A percentile compares a stretch with the other conserved stretches of the same genome.
Conservation (phyloP, 768 basidiomycete species). For the Tylopilus felleus region DNA sequence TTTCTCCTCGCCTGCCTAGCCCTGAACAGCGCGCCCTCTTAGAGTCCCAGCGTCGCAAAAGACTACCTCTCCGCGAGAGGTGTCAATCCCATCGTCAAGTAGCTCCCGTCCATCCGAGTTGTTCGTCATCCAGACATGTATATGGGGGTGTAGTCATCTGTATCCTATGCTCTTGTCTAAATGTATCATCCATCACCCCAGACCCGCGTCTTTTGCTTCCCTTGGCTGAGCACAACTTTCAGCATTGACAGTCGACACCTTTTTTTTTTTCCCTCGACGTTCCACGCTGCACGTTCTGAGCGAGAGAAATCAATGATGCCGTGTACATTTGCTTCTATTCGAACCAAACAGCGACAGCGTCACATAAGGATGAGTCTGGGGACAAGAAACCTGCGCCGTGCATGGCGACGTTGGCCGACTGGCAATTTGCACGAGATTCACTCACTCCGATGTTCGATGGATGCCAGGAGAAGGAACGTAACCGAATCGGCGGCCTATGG, state of each 20-base stretch:
- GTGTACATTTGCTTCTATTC: too few species aligned
- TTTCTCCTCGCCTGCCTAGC: neutral
- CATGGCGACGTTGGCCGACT: too few species aligned
- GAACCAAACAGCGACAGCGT: too few species aligned
- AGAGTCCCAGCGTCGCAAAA: conserved; percentile 67
- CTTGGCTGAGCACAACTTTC: neutral
- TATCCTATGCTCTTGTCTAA: neutral
- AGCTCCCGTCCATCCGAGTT: neutral
- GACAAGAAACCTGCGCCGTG: too few species aligned
- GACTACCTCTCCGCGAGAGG: conserved; percentile 65
- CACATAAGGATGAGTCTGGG: too few species aligned
- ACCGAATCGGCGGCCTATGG: too few species aligned
- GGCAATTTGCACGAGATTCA: too few species aligned
- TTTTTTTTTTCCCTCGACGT: neutral
- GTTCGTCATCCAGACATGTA: neutral
- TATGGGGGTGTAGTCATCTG: neutral
- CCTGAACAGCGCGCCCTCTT: too few species aligned
- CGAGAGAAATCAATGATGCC: too few species aligned
- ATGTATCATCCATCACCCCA: neutral
- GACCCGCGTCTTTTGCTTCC: neutral
- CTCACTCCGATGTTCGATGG: too few species aligned
- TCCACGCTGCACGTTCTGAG: too few species aligned
- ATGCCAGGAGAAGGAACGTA: too few species aligned
- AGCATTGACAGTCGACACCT: neutral
- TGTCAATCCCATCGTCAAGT: conserved; percentile 49